These are phyloP conservation scores for Alternaria novae-zelandiae DNA, from an alignment of 2,329 filamentous ascomycete genomes.

Conservation along the genomic window DNA sequence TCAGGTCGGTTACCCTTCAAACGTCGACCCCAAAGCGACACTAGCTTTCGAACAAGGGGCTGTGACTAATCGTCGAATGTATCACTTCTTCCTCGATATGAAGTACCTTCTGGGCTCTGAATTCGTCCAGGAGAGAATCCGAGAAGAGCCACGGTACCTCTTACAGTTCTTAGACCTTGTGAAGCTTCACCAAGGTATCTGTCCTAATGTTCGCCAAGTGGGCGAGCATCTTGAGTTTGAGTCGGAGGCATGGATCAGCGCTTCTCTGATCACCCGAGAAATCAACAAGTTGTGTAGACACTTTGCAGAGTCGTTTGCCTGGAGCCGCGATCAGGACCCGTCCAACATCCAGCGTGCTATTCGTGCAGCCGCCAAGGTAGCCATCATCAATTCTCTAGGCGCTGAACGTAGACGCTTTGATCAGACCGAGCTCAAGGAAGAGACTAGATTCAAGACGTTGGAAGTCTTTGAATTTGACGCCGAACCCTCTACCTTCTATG, in stretches of 20 bases:
- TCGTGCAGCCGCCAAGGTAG: constrained; percentile 76
- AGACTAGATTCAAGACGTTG: constrained; percentile 80
- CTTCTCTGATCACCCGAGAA: constrained; percentile 90
- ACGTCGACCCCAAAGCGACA: constrained; percentile 84
- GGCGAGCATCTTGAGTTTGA: constrained; percentile 98
- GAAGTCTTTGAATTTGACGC: constrained; percentile 80
- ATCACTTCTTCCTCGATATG: constrained; percentile 96
- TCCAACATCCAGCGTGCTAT: constrained; percentile 73
- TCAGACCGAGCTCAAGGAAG: constrained; percentile 85
- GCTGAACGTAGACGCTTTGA: constrained; percentile 86
- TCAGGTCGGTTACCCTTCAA: constrained; percentile 92
- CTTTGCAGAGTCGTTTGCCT: constrained; percentile 84
- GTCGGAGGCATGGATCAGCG: constrained; percentile 96
- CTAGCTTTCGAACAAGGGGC: constrained; percentile 93
- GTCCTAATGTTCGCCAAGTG: constrained; percentile 88
- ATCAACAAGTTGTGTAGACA: constrained; percentile 92
- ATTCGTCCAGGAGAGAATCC: constrained; percentile 84
- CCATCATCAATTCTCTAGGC: constrained; percentile 88
- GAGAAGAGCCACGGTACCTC: constrained; percentile 84
- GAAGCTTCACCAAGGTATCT: constrained; percentile 96
- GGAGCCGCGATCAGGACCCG: constrained; percentile 68
- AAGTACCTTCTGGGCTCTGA: constrained; percentile 88
- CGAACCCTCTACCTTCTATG: constrained; percentile 34
- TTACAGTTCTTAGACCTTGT: constrained; percentile 95
- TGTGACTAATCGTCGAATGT: constrained; percentile 92